Evolutionary conservation across 257 asterid species (phyloP), one percentile per base, ranked within the genome.

Genomic region (Solanum arcanum): DNA sequence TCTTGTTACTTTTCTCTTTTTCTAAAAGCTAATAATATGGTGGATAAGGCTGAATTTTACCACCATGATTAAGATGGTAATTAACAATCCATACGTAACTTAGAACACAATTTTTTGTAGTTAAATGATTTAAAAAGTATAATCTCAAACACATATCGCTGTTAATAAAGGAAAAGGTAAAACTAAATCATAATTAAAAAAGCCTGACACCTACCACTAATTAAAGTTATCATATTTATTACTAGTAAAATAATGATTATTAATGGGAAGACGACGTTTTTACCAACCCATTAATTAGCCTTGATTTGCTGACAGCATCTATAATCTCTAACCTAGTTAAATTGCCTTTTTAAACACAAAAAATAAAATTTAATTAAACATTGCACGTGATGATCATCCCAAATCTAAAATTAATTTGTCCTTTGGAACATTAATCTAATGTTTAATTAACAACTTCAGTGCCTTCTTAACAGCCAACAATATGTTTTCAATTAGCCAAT

Each of bases 251-350:
- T 81, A 29, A 29, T 81, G 29, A 49, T 49, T 81, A 49, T 81
- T 81, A 47, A 81, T 5, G 29, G 21, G 85, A 49, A 81, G 7
- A 49, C 69, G 69, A 81, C 69, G 85, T 29, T 81, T 49, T 81
- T 49, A 81, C 85, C 85, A 81, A 81, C 85, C 85, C 70, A 81
- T 49, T 81, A 81, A 81, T 49, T 81, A 81, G 9, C 69, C 85
- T 49, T 81, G 85, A 81, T 81, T 81, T 81, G 85, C 85, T 81
- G 85, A 81, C 85, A 49, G 68, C 69, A 81, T 49, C 68, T 81
- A 31, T 81, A 81, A 52, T 49, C 29, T 49, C 29, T 49, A 81
- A 18, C 29, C 12, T 81, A 81, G 46, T 31, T 81, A 81, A 16
- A 81, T 81, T 31, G 3, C 46, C 69, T 31, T 80, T 80, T 29